Evolutionary conservation across 768 basidiomycete species (phyloP).

Genomic region (Boletus patriciae): DNA sequence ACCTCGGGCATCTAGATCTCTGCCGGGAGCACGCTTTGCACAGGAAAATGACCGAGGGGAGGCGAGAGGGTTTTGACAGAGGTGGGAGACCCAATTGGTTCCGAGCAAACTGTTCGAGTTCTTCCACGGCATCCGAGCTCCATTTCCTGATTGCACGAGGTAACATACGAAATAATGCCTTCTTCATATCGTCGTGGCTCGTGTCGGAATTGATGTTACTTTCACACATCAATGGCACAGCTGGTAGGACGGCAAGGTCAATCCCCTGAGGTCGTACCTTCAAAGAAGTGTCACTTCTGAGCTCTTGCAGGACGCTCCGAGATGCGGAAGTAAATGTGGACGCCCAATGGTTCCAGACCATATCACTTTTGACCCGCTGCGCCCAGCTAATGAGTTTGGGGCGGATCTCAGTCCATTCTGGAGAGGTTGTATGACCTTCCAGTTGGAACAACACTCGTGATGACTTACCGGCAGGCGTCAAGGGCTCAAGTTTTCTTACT

Average conservation of each 20-base stretch:
- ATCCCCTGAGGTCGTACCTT: not conserved
- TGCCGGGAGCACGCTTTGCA: slow-evolving; percentile 3
- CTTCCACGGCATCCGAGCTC: slow-evolving; percentile 8
- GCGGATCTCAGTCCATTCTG: slow-evolving; percentile 13
- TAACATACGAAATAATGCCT: not conserved
- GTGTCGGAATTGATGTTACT: not conserved
- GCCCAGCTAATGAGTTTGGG: slow-evolving; percentile 1
- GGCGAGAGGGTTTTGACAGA: slow-evolving; percentile 5
- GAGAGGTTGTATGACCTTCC: not conserved
- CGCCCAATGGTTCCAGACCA: not conserved
- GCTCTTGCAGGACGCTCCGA: not conserved
- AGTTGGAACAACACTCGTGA: no score
- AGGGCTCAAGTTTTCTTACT: slow-evolving; percentile 2
- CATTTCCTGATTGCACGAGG: not conserved
- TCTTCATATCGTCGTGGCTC: not conserved
- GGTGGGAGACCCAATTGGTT: not conserved
- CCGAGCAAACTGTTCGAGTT: slow-evolving; percentile 11
- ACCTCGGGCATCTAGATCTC: not conserved
- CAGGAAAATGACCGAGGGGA: slow-evolving; percentile 11
- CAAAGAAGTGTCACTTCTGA: not conserved
- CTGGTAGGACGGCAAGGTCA: slow-evolving; percentile 6
- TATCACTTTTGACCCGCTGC: not conserved
- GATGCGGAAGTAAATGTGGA: no score
- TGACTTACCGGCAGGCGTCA: slow-evolving; percentile 12
- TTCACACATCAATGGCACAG: not conserved